phyloP scores from a whole-genome alignment of 352 stramenopile species.

The Globisporangium uncinulatum region DNA sequence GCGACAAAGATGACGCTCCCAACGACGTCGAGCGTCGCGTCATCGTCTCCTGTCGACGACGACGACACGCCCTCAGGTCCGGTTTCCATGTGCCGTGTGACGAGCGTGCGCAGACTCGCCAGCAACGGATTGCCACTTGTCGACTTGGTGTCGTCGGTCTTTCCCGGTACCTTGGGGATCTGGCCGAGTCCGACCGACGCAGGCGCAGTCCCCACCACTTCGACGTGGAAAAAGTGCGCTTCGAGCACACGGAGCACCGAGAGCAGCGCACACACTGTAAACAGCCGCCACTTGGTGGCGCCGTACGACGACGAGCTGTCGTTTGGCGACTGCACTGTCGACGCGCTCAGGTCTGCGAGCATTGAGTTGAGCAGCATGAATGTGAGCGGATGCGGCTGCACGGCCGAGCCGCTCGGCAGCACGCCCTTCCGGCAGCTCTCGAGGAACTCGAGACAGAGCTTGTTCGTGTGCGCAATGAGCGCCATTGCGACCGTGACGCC shows the following conservation, averaged over 20 bases:
- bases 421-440: conserved; percentile 61
- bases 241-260: conserved; percentile 70
- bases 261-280: conserved; percentile 50
- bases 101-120: conserved; percentile 60
- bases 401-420: conserved; percentile 49
- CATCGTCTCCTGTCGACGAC: conserved; percentile 4
- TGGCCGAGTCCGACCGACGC: conserved; percentile 82
- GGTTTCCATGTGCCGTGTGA: conserved; percentile 43
- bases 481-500: conserved; percentile 43
- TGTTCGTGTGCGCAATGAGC: conserved; percentile 56
- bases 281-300: conserved; percentile 56
- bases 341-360: conserved; percentile 43
- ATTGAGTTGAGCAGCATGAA: conserved; percentile 88
- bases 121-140: conserved; percentile 54
- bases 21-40: conserved; percentile 26
- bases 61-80: conserved; percentile 6
- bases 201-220: conserved; percentile 67
- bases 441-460: conserved; percentile 70
- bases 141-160: conserved; percentile 9
- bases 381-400: conserved; percentile 79
- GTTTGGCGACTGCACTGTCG: conserved; percentile 9
- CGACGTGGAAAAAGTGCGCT: conserved; percentile 82
- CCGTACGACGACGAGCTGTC: conserved; percentile 16
- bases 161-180: conserved; percentile 19
- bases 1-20: conserved; percentile 37